Conservation (phyloP, 2,329 filamentous ascomycete genomes). For the Rachicladosporium sp. region DNA sequence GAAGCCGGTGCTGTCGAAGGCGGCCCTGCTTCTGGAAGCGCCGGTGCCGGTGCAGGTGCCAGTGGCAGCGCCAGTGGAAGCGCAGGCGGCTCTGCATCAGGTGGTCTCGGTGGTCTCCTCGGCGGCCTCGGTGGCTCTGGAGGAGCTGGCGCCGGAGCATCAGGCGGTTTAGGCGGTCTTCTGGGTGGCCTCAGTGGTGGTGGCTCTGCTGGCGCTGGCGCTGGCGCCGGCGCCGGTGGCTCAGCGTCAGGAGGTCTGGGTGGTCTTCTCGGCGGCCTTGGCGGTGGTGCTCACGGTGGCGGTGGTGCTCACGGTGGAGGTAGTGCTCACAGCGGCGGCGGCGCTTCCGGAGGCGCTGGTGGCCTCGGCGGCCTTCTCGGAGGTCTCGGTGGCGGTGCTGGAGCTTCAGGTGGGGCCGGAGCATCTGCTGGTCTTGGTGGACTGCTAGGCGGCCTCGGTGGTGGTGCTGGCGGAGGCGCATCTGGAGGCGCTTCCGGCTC, state of each 20-base stretch:
- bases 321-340: no score
- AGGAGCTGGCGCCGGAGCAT: background rate
- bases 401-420: background rate
- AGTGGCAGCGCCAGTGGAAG: no score
- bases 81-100: no score
- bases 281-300: background rate
- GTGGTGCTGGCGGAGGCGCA: conserved; percentile 1
- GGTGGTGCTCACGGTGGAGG: conserved; percentile 1
- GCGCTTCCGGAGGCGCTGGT: background rate
- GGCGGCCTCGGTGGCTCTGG: background rate
- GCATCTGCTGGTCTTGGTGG: conserved; percentile 3
- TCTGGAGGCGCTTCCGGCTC: background rate
- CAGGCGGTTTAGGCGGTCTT: background rate
- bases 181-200: background rate
- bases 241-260: background rate
- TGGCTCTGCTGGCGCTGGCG: conserved; percentile 1
- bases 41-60: background rate
- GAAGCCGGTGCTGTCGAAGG: background rate
- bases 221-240: conserved; percentile 1
- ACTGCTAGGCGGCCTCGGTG: conserved; percentile 4
- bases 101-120: conserved; percentile 1
- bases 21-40: background rate
- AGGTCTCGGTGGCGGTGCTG: conserved; percentile 2
- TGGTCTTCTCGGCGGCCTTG: conserved; percentile 1
- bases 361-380: conserved; percentile 4